phyloP scores from a whole-genome alignment of 2,329 filamentous ascomycete species.

The Niveomyces coronatus region DNA sequence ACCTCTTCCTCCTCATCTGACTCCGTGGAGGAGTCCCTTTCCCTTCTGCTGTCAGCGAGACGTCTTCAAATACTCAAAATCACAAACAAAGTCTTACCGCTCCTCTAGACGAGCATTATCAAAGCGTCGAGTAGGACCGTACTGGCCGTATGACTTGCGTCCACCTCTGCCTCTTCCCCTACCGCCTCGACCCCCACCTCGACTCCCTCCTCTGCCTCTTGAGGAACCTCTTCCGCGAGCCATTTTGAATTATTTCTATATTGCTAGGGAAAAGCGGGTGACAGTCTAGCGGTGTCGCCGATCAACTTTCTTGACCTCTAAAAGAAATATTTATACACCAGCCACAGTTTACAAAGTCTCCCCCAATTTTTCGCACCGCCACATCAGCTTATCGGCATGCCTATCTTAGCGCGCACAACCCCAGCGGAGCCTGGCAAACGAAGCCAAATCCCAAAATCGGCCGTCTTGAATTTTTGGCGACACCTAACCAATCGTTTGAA shows the following conservation, averaged over 20 bases:
- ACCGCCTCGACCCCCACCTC: slow-evolving; percentile 19
- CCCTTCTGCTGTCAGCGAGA: background rate
- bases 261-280: no score
- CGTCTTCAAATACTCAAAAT: background rate
- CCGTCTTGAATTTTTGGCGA: slow-evolving; percentile 28
- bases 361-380: slow-evolving; percentile 17
- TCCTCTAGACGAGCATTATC: slow-evolving; percentile 26
- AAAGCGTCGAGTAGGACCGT: slow-evolving; percentile 26
- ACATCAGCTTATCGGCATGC: slow-evolving; percentile 22
- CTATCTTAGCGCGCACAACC: slow-evolving; percentile 49
- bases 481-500: background rate
- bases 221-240: slow-evolving; percentile 24
- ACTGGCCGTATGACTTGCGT: slow-evolving; percentile 15
- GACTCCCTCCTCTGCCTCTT: slow-evolving; percentile 22
- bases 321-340: slow-evolving; percentile 16
- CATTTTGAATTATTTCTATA: no score
- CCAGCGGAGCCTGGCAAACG: slow-evolving; percentile 30
- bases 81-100: slow-evolving; percentile 18
- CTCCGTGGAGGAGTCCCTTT: slow-evolving; percentile 14
- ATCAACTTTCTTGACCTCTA: slow-evolving; percentile 15
- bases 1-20: slow-evolving; percentile 20
- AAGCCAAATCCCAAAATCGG: slow-evolving; percentile 35
- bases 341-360: slow-evolving; percentile 24
- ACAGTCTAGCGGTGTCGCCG: no score
- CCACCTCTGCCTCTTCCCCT: slow-evolving; percentile 23